Evolutionary conservation across 192 early-diverging fungal genomes (phyloP), one percentile per base, ranked within the genome.

Genomic region (Endogone sp.): DNA sequence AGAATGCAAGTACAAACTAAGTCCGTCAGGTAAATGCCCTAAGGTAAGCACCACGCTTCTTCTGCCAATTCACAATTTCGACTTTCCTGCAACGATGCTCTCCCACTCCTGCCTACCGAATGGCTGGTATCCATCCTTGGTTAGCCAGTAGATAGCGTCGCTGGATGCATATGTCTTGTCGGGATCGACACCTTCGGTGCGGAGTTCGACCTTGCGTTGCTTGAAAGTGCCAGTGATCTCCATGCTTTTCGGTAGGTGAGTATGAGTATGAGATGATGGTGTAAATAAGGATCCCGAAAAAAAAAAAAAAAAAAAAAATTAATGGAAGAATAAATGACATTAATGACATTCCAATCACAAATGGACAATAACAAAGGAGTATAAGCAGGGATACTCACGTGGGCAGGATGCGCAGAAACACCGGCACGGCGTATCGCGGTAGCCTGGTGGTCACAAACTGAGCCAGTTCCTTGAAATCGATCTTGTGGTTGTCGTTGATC

Each of bases 381-480:
- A 25, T 16, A 58, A 24, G 4, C 27, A 29, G n/a, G 55, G 20
- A 22, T 20, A 78, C 63, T 30, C 79, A 78, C 60, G 69, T 66
- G 16, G 77, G 68, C 3, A 85, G 71, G 49, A 90, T 74, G 25
- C 90, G 78, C 25, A 91, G 67, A 59, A 89, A 91, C 3, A 86
- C 69, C 1, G 89, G 90, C 16, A 89, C 73, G 24, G 90, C 90
- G 74, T 90, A 91, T 16, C 73, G 70, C 2, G 90, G 90, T 29
- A 91, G 65, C 10, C 67, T 71, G 29, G 71, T 73, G 2, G 26
- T 55, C 24, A 79, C 62, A 58, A 82, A 67, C 6, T 60, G 55
- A 3, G 71, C 68, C 23, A 90, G 55, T 3, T 72, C 71, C 49
- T 63, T 59, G 28, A 86, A 64, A 10, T 82, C 67, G 11, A 88